These are phyloP conservation scores for Nigrospora osmanthi DNA, from an alignment of 2,329 filamentous ascomycete species.

Conservation along the genomic window DNA sequence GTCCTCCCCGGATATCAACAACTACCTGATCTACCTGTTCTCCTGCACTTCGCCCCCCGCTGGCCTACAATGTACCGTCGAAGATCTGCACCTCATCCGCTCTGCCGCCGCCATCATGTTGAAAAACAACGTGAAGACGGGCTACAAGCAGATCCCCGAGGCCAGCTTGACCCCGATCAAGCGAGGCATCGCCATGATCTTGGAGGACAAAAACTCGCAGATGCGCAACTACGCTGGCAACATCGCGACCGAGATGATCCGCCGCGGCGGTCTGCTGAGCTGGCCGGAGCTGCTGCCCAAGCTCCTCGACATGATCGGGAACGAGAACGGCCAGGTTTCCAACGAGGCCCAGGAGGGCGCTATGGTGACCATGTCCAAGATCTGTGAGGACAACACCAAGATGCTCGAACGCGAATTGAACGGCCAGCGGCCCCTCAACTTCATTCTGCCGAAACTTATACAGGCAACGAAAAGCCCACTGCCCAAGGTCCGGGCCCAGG, in stretches of 20 bases:
- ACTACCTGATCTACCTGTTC: slow-evolving; percentile 90
- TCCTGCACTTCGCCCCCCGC: slow-evolving; percentile 58
- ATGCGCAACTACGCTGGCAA: slow-evolving; percentile 87
- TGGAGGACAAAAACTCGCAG: slow-evolving; percentile 74
- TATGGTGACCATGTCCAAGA: slow-evolving; percentile 87
- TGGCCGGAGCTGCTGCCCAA: slow-evolving; percentile 90
- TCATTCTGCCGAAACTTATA: slow-evolving; percentile 85
- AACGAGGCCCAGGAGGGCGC: slow-evolving; percentile 79
- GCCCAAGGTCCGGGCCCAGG: slow-evolving; percentile 70
- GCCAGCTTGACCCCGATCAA: slow-evolving; percentile 70
- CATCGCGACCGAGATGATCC: slow-evolving; percentile 87
- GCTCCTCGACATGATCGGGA: slow-evolving; percentile 69
- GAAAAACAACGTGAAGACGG: slow-evolving; percentile 80
- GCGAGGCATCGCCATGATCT: slow-evolving; percentile 65
- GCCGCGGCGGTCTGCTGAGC: slow-evolving; percentile 72
- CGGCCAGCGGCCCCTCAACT: slow-evolving; percentile 78
- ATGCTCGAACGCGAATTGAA: slow-evolving; percentile 81
- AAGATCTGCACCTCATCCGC: slow-evolving; percentile 68
- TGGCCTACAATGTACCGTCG: slow-evolving; percentile 48
- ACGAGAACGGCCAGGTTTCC: slow-evolving; percentile 59
- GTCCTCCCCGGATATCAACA: slow-evolving; percentile 85
- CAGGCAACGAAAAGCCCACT: slow-evolving; percentile 73
- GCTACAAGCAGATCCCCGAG: slow-evolving; percentile 70
- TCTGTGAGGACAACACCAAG: slow-evolving; percentile 92
- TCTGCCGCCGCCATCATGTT: slow-evolving; percentile 88